These are phyloP conservation scores for Magnolia kwangsiensis DNA, from an alignment of 164 flowering plant genomes.

Conservation along the genomic window DNA sequence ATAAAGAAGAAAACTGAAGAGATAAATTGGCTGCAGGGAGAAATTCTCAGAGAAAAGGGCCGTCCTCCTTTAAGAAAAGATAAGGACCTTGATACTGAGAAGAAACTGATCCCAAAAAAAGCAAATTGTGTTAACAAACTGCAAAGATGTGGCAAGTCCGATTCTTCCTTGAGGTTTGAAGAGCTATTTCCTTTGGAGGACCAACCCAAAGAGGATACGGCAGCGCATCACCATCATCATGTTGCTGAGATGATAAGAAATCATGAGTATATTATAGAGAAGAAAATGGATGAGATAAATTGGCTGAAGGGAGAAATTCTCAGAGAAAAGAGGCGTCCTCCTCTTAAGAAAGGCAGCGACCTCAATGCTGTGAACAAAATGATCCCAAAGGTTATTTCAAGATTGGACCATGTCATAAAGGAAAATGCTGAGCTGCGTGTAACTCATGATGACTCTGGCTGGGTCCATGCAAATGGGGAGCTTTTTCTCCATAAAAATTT, in stretches of 20 bases:
- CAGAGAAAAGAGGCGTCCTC: conserved; percentile 21
- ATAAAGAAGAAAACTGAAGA: conserved; percentile 45
- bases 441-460: conserved; percentile 1
- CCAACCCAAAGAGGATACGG: conserved; percentile 11
- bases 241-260: conserved; percentile 50
- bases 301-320: conserved; percentile 28
- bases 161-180: conserved; percentile 1
- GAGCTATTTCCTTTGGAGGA: conserved; percentile 3
- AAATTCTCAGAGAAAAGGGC: conserved; percentile 25
- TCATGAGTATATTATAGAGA: conserved; percentile 50
- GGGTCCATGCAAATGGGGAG: neutral
- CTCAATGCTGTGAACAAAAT: conserved; percentile 20
- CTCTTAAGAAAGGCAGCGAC: conserved; percentile 20
- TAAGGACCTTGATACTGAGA: conserved; percentile 13
- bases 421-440: conserved; percentile 19
- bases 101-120: conserved; percentile 29
- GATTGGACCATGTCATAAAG: conserved; percentile 35
- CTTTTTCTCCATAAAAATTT: neutral
- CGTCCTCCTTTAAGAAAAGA: conserved; percentile 23
- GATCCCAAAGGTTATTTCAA: conserved; percentile 31
- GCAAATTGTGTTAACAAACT: conserved; percentile 2
- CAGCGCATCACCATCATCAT: conserved; percentile 23
- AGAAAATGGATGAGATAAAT: conserved; percentile 42
- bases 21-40: conserved; percentile 31
- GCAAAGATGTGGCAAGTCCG: conserved; percentile 12